These are phyloP conservation scores for Rhizopogon roseolus DNA, from an alignment of 768 basidiomycete species.

Conservation along the genomic window DNA sequence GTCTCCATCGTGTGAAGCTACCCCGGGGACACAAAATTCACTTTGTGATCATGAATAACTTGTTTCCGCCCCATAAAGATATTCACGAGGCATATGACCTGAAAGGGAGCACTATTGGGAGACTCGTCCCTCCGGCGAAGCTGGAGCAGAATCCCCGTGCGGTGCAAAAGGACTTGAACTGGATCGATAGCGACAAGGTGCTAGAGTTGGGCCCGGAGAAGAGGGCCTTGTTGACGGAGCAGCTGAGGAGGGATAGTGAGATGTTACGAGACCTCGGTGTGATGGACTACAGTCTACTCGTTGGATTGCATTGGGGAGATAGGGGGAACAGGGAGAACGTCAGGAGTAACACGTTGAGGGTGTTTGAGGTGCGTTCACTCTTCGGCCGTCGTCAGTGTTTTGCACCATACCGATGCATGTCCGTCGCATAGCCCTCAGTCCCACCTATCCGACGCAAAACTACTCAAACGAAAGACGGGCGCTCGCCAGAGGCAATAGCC, in stretches of 20 bases:
- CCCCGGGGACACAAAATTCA: constrained; percentile 94
- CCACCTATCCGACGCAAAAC: constrained; percentile 58
- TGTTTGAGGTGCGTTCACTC: constrained; percentile 71
- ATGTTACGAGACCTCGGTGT: constrained; percentile 79
- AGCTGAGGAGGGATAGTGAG: constrained; percentile 82
- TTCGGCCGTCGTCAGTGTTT: background rate
- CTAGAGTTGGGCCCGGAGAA: constrained; percentile 97
- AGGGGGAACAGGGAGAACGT: constrained; percentile 91
- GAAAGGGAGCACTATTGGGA: constrained; percentile 90
- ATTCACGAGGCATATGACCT: constrained; percentile 97
- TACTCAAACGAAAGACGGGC: constrained; percentile 50
- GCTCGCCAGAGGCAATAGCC: constrained; percentile 71
- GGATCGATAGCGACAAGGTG: constrained; percentile 75
- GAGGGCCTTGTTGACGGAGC: constrained; percentile 83
- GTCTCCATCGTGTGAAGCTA: constrained; percentile 94
- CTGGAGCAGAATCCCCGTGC: constrained; percentile 74
- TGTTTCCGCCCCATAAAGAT: constrained; percentile 96
- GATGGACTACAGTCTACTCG: constrained; percentile 95
- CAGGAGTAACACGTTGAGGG: constrained; percentile 83
- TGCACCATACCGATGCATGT: constrained; percentile 2
- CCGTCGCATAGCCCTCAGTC: constrained; percentile 55
- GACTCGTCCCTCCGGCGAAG: constrained; percentile 84
- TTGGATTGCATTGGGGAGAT: constrained; percentile 90
- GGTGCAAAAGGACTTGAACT: constrained; percentile 94
- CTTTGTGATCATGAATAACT: constrained; percentile 99